phyloP scores from a whole-genome alignment of 78 protist species.

The Protostelium mycophagum region DNA sequence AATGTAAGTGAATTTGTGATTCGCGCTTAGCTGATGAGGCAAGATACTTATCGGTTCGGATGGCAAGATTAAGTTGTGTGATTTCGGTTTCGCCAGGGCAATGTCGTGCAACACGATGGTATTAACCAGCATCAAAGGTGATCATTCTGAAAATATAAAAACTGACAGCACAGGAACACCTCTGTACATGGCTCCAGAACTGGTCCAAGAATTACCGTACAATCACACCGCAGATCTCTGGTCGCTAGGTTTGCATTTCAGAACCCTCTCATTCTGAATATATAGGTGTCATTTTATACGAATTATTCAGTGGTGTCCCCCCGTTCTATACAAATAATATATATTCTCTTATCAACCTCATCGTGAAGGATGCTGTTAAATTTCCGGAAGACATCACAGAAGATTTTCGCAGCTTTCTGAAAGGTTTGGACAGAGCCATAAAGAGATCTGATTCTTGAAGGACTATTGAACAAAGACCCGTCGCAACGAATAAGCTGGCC shows the following conservation, averaged over 20 bases:
- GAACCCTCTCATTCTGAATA: background rate
- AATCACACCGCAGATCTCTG: conserved; percentile 89
- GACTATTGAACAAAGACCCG: conserved; percentile 74
- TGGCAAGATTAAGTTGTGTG: conserved; percentile 75
- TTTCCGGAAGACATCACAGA: conserved; percentile 51
- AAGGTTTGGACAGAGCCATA: background rate
- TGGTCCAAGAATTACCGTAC: conserved; percentile 88
- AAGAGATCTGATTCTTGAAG: conserved; percentile 7
- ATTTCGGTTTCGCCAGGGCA: conserved; percentile 86
- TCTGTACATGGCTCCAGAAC: conserved; percentile 92
- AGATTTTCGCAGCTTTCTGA: conserved; percentile 28
- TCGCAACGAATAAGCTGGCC: conserved; percentile 80
- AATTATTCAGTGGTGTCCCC: conserved; percentile 81
- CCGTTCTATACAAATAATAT: conserved; percentile 84
- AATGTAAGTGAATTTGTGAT: conserved; percentile 18
- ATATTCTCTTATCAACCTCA: conserved; percentile 57
- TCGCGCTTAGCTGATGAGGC: background rate
- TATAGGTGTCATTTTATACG: conserved; percentile 80
- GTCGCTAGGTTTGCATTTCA: conserved; percentile 73
- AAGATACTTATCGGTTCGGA: conserved; percentile 67
- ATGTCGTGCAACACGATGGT: conserved; percentile 53
- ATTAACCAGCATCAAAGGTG: conserved; percentile 82
- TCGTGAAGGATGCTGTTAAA: conserved; percentile 61
- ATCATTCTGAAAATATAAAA: background rate
- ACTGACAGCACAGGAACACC: conserved; percentile 71